Evolutionary conservation across 108 stramenopile genomes (phyloP), one percentile per base, ranked within the genome.

Genomic region (Thalassiosira profunda): DNA sequence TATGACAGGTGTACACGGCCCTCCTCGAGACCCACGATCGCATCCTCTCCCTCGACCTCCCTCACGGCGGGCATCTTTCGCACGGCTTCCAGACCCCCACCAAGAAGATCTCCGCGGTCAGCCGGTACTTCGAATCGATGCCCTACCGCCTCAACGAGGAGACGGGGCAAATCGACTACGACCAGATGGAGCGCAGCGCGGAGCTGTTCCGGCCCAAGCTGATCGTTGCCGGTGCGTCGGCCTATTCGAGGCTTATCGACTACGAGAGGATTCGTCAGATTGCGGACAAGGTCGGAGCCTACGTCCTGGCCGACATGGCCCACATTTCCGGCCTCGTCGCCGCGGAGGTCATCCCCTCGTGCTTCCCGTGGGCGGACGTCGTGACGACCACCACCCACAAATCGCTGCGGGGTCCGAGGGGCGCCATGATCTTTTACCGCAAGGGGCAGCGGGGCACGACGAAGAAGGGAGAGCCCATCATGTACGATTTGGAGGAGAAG

Each of bases 341-440:
- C 5, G 97, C 98, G 10, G 87, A 91, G 41, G 96, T 96, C 36
- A 94, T 99, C 48, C 98, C 98, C 5, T 91, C 92, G 11, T 98
- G 98, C 80, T 99, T 99, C 60, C 95, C 94, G 4, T 88, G 85
- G 67, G 85, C 97, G n/a, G 99, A 99, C 86, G 97, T 99, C 36
- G 99, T 99, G 14, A 99, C 98, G 30, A 99, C 99, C 18, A 99
- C 99, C 34, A 99, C 98, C 10, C 99, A 99, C 92, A 99, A 99
- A 82, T 92, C 90, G 58, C 86, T 99, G 17, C 89, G 99, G n/a
- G 99, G 99, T 37, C 99, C 99, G 15, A 92, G 99, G 51, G 98
- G 98, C 18, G 99, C 98, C 53, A 99, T 99, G 98, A 99, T 99
- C 76, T 99, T 99, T 70, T 99, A 87, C 85, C 84, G 99, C 51